Percentiles rank a stretch among this genome's conserved stretches.
These are phyloP conservation scores for Populus pruinosa DNA, from an alignment of 345 rosid species.

Conservation along the genomic window DNA sequence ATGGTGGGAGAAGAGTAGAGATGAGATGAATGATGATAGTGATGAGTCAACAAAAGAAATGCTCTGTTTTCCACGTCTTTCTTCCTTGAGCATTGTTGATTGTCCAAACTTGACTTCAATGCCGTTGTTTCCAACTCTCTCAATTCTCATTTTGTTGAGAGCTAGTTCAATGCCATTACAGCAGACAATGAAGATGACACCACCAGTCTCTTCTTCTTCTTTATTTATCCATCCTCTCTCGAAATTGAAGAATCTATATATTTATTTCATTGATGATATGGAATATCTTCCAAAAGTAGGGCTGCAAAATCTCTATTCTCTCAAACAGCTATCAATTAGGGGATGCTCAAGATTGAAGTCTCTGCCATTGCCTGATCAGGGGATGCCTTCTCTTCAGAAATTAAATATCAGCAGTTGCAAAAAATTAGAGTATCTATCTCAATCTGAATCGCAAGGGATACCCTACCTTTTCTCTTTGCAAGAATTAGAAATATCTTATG, in stretches of 20 bases:
- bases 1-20: neutral
- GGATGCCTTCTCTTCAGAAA: no score
- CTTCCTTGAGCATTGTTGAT: neutral
- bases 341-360: neutral
- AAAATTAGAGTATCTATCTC: no score
- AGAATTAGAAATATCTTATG: neutral
- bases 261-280: neutral
- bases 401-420: no score
- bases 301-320: conserved; percentile 9
- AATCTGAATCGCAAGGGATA: no score
- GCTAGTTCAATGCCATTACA: neutral
- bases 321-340: neutral
- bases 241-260: neutral
- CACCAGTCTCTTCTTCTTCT: neutral
- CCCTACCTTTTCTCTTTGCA: no score
- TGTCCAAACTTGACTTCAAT: conserved; percentile 10
- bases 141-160: neutral
- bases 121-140: conserved; percentile 13
- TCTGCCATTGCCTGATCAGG: neutral
- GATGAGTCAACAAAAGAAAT: neutral
- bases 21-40: neutral
- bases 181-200: neutral
- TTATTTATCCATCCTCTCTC: neutral
- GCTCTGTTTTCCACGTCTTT: neutral
- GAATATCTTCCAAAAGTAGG: neutral